Conservation (phyloP, 345 rosid species). For the Lepidium sativum region DNA sequence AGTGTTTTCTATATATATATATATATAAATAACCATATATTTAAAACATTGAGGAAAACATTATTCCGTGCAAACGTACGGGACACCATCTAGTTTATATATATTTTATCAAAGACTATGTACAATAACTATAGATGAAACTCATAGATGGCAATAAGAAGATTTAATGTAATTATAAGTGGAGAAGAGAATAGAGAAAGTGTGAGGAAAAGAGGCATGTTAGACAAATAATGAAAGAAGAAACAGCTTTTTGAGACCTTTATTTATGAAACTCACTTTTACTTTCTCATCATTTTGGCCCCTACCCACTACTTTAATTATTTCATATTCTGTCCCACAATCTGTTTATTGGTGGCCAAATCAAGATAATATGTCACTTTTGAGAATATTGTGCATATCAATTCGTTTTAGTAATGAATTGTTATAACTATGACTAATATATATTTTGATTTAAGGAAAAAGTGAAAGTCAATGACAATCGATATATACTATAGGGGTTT, state of each 20-base stretch:
- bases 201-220: slow-evolving; percentile 19
- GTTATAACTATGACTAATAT: not conserved
- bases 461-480: too few species aligned
- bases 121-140: too few species aligned
- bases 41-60: too few species aligned
- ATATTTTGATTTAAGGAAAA: too few species aligned
- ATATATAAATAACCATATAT: too few species aligned
- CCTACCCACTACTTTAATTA: slow-evolving; percentile 9
- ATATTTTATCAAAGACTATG: too few species aligned
- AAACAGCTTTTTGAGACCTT: slow-evolving; percentile 21
- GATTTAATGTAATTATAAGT: not conserved
- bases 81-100: too few species aligned
- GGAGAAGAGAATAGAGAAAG: not conserved
- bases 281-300: slow-evolving; percentile 20
- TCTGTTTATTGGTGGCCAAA: slow-evolving; percentile 11
- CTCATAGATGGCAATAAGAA: too few species aligned
- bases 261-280: slow-evolving; percentile 26
- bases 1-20: too few species aligned
- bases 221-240: slow-evolving; percentile 26
- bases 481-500: too few species aligned
- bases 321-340: slow-evolving; percentile 13
- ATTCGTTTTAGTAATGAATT: not conserved
- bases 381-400: not conserved
- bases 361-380: not conserved
- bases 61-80: too few species aligned